Percentiles rank a stretch among this genome's conserved stretches.
Conservation (phyloP, 2,329 filamentous ascomycete species). For the Trichoderma arundinaceum region DNA sequence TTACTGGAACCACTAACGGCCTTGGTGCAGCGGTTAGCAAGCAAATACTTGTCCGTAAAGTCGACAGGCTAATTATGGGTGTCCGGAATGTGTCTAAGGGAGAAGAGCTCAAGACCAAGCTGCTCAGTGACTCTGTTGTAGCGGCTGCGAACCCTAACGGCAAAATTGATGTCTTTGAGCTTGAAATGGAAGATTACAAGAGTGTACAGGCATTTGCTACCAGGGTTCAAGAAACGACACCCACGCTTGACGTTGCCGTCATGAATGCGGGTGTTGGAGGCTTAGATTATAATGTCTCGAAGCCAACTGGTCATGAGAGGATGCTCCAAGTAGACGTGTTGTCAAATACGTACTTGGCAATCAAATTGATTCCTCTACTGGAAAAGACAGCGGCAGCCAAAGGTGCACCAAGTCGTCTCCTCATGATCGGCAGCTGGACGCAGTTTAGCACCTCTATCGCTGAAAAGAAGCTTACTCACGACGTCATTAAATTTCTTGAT, state of each 20-base stretch:
- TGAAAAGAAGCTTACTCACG: conserved; percentile 2
- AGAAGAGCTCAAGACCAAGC: neutral
- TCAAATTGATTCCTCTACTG: conserved; percentile 1
- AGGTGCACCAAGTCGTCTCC: neutral
- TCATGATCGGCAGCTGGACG: conserved; percentile 13
- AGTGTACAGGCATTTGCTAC: neutral
- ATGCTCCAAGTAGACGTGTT: neutral
- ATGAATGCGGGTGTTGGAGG: conserved; percentile 9
- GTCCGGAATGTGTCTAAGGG: conserved; percentile 2
- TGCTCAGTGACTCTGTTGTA: neutral
- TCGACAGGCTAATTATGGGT: conserved; percentile 13
- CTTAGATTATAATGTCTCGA: neutral
- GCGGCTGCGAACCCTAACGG: neutral
- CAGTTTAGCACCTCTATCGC: neutral
- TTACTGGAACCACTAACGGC: conserved; percentile 9
- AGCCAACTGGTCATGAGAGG: neutral
- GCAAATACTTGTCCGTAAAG: conserved; percentile 2
- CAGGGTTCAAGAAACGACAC: neutral
- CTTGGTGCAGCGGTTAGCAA: conserved; percentile 8
- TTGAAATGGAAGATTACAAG: conserved; percentile 14
- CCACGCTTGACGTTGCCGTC: conserved; percentile 1
- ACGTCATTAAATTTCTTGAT: neutral
- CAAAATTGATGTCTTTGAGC: conserved; percentile 1
- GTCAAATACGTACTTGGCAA: neutral
- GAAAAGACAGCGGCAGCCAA: neutral